Evolutionary conservation across 2,329 filamentous ascomycete species (phyloP).

Genomic region (Septoria petroselini): DNA sequence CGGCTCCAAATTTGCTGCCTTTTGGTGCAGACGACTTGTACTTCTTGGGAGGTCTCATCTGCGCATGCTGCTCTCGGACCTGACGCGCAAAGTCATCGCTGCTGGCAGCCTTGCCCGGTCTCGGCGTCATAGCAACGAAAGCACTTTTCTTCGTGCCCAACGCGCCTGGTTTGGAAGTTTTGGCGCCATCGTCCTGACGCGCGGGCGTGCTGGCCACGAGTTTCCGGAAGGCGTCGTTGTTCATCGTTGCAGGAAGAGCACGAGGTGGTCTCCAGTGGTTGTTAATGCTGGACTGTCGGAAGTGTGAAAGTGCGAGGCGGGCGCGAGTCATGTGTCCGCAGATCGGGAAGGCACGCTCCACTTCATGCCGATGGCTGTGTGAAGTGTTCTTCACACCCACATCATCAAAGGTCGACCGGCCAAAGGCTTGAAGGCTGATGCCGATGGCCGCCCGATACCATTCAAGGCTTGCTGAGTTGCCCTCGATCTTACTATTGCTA

Average conservation of each 20-base stretch:
- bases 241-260: slow-evolving; percentile 57
- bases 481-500: no score
- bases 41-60: slow-evolving; percentile 57
- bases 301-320: no score
- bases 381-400: no score
- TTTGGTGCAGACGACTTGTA: slow-evolving; percentile 75
- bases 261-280: no score
- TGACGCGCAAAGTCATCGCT: slow-evolving; percentile 77
- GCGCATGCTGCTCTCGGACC: slow-evolving; percentile 67
- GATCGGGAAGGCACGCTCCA: no score
- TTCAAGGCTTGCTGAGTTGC: no score
- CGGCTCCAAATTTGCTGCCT: slow-evolving; percentile 72
- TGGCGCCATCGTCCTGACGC: slow-evolving; percentile 36
- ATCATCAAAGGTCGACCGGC: no score
- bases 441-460: no score
- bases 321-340: no score
- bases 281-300: no score
- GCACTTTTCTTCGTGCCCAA: slow-evolving; percentile 36
- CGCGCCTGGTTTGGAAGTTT: slow-evolving; percentile 37
- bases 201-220: slow-evolving; percentile 60
- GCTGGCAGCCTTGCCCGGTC: slow-evolving; percentile 55
- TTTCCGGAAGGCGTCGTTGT: slow-evolving; percentile 90
- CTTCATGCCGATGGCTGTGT: no score
- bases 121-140: slow-evolving; percentile 86
- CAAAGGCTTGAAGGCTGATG: no score